Evolutionary conservation across 2,329 filamentous ascomycete genomes (phyloP).

Genomic region (Xylaria sp.): DNA sequence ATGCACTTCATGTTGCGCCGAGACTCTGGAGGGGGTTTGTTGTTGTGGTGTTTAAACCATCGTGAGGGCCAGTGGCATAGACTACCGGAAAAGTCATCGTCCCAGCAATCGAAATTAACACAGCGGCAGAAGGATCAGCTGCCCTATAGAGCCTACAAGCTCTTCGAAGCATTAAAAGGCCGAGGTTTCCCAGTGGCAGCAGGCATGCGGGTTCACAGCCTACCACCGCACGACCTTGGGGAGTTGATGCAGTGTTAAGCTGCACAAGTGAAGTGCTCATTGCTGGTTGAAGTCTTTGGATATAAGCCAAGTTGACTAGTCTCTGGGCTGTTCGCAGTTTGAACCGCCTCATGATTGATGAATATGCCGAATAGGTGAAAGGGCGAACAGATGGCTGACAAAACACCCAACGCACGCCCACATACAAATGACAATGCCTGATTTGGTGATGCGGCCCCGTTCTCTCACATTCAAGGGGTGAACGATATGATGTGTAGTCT

Average conservation of each 20-base stretch:
- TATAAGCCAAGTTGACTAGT: constrained; percentile 39
- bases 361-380: constrained; percentile 27
- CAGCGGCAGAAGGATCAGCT: constrained; percentile 26
- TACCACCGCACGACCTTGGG: constrained; percentile 29
- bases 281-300: constrained; percentile 28
- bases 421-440: constrained; percentile 35
- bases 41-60: constrained; percentile 27
- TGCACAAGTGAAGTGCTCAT: constrained; percentile 28
- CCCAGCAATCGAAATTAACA: constrained; percentile 24
- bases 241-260: constrained; percentile 31
- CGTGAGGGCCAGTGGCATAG: constrained; percentile 12
- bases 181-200: constrained; percentile 19
- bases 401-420: constrained; percentile 23
- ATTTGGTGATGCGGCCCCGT: constrained; percentile 22
- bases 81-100: constrained; percentile 20
- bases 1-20: constrained; percentile 24
- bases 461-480: constrained; percentile 32
- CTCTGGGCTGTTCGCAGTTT: constrained; percentile 30
- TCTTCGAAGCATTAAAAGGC: constrained; percentile 31
- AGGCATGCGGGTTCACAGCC: constrained; percentile 28
- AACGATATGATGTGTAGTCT: constrained; percentile 27
- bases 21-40: background rate
- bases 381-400: constrained; percentile 19
- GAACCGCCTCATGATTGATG: constrained; percentile 29
- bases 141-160: constrained; percentile 35